Percentiles rank a stretch among this genome's conserved stretches.
These are phyloP conservation scores for Capsella rubella DNA, from an alignment of 441 rosid species.

Conservation along the genomic window DNA sequence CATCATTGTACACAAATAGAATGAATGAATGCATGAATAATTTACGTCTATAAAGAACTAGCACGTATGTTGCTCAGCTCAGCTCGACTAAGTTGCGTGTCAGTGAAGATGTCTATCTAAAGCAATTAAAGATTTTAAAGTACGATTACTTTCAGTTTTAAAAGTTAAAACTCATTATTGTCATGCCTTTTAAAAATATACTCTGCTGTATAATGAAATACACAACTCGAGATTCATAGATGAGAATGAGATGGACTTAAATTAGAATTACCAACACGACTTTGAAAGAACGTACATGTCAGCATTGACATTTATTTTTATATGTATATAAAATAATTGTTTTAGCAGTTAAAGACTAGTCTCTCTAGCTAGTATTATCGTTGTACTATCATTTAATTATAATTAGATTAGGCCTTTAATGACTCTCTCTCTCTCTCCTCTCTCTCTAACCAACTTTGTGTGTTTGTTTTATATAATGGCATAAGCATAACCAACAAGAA, in stretches of 20 bases:
- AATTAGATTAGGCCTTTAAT: constrained; percentile 34
- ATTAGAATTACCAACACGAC: background rate
- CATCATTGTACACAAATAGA: background rate
- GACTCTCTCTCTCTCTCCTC: constrained; percentile 7
- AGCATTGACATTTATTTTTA: background rate
- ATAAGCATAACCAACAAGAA: constrained; percentile 40
- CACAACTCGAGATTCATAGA: background rate
- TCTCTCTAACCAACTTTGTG: background rate
- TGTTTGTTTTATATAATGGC: constrained; percentile 37
- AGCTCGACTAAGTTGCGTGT: background rate
- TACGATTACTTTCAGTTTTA: background rate
- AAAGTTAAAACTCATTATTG: background rate
- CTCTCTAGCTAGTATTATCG: constrained; percentile 1
- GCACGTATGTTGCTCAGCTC: background rate
- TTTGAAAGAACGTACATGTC: background rate
- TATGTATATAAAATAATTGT: background rate
- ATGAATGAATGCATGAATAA: background rate
- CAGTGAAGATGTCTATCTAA: background rate
- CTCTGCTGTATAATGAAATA: no score
- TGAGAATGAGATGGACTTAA: no score
- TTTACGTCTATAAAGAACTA: background rate
- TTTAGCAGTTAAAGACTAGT: constrained; percentile 8
- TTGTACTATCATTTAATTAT: constrained; percentile 6
- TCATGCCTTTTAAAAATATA: background rate
- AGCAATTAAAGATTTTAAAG: background rate